Evolutionary conservation across 345 rosid species (phyloP).

Genomic region (Citrus reticulata): DNA sequence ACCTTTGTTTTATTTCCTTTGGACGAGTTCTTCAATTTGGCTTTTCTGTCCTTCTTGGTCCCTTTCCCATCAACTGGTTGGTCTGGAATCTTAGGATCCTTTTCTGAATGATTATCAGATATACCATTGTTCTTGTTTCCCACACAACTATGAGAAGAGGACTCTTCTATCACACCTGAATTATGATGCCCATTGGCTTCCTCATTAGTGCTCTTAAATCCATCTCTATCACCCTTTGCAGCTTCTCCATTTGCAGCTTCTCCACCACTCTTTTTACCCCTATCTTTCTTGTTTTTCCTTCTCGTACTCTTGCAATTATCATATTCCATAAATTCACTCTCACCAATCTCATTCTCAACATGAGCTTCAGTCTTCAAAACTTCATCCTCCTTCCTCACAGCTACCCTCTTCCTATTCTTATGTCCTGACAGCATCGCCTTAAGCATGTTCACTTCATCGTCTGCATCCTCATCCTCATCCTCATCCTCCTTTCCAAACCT

Average conservation of each 20-base stretch:
- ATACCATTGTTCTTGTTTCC: slow-evolving; percentile 23
- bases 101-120: slow-evolving; percentile 30
- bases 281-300: slow-evolving; percentile 50
- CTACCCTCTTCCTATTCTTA: slow-evolving; percentile 39
- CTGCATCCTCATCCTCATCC: slow-evolving; percentile 14
- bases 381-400: slow-evolving; percentile 27
- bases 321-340: slow-evolving; percentile 33
- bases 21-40: slow-evolving; percentile 53
- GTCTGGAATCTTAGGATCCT: slow-evolving; percentile 21
- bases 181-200: slow-evolving; percentile 26
- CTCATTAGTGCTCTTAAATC: slow-evolving; percentile 20
- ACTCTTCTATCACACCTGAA: slow-evolving; percentile 23
- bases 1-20: slow-evolving; percentile 89
- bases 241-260: slow-evolving; percentile 29
- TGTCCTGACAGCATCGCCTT: slow-evolving; percentile 64
- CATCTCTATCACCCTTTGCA: slow-evolving; percentile 23
- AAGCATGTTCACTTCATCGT: slow-evolving; percentile 53
- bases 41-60: slow-evolving; percentile 37
- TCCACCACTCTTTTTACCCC: slow-evolving; percentile 29
- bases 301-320: slow-evolving; percentile 48
- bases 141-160: slow-evolving; percentile 21
- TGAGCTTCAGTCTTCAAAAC: slow-evolving; percentile 17
- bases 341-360: slow-evolving; percentile 39
- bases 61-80: slow-evolving; percentile 34
- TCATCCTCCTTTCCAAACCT: slow-evolving; percentile 25